phyloP scores from a whole-genome alignment of 768 basidiomycete species.

The Boletus bicolor region DNA sequence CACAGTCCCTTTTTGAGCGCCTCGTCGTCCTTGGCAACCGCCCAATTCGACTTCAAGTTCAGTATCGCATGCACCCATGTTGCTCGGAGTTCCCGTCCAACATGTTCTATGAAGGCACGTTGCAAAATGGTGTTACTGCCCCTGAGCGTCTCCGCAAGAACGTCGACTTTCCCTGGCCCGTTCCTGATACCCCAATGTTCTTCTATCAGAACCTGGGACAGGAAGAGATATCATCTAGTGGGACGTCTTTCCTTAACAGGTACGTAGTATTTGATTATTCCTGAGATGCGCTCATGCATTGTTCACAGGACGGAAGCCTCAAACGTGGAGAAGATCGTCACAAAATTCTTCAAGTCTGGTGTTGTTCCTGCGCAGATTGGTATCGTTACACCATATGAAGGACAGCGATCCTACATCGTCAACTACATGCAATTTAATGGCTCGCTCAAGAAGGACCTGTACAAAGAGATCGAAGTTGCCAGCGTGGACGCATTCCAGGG shows the following conservation, averaged over 20 bases:
- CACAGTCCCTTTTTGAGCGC: constrained; percentile 97
- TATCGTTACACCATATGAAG: constrained; percentile 98
- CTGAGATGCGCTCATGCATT: constrained; percentile 4
- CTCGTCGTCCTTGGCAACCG: constrained; percentile 93
- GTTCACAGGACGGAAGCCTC: constrained; percentile 86
- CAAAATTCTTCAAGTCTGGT: constrained; percentile 99
- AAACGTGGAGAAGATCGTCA: constrained; percentile 99
- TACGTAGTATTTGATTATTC: constrained; percentile 18
- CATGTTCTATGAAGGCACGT: constrained; percentile 99
- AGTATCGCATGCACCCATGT: constrained; percentile 99
- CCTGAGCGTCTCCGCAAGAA: constrained; percentile 97
- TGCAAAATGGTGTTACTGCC: constrained; percentile 99
- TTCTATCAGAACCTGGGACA: constrained; percentile 99
- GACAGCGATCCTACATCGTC: constrained; percentile 96
- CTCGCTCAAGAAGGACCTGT: constrained; percentile 97
- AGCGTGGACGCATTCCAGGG: constrained; percentile 99
- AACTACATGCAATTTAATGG: constrained; percentile 99
- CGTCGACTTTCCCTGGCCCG: constrained; percentile 99
- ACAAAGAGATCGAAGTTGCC: constrained; percentile 99
- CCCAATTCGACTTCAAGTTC: constrained; percentile 97
- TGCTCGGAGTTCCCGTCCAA: constrained; percentile 99
- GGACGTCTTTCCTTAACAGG: constrained; percentile 98
- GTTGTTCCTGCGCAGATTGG: constrained; percentile 95
- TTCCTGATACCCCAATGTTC: constrained; percentile 97
- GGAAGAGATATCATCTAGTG: constrained; percentile 97